Evolutionary conservation across 192 early-diverging fungal species (phyloP).

Genomic region (Glomus cerebriforme): DNA sequence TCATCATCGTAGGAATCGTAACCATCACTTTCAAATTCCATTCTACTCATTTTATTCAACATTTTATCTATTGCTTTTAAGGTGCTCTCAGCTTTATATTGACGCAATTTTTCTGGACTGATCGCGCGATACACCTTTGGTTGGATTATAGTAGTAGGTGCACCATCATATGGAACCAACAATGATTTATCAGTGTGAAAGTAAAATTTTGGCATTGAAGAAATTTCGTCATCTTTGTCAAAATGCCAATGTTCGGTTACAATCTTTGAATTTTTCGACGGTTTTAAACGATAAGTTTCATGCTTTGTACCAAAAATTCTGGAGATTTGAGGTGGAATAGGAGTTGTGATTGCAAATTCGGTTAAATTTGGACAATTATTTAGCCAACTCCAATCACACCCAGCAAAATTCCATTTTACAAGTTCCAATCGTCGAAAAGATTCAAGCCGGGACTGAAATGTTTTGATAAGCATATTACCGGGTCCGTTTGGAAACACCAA

Average conservation of each 20-base stretch:
- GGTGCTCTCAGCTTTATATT: too few species aligned
- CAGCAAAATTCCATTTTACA: slow-evolving; percentile 25
- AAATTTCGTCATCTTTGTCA: slow-evolving; percentile 1
- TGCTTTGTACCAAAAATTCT: background rate
- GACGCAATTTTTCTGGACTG: too few species aligned
- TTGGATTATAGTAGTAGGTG: background rate
- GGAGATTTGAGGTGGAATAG: background rate
- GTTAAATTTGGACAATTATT: slow-evolving; percentile 3
- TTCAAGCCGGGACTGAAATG: slow-evolving; percentile 6
- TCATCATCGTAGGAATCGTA: too few species aligned
- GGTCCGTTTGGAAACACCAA: slow-evolving; percentile 27
- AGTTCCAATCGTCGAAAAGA: slow-evolving; percentile 26
- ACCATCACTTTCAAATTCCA: too few species aligned
- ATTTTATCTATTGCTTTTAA: too few species aligned
- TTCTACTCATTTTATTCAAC: too few species aligned
- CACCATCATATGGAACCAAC: background rate
- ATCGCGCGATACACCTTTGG: background rate
- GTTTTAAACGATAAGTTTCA: slow-evolving; percentile 9
- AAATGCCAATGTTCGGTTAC: slow-evolving; percentile 29
- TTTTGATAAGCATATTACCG: slow-evolving; percentile 14
- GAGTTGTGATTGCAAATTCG: slow-evolving; percentile 26
- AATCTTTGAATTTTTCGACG: slow-evolving; percentile 28
- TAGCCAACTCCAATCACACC: background rate
- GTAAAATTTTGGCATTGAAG: slow-evolving; percentile 15
- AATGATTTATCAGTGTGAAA: slow-evolving; percentile 22